phyloP scores from a whole-genome alignment of 495 filamentous ascomycete genomes.

The Geoglossum glabrum region DNA sequence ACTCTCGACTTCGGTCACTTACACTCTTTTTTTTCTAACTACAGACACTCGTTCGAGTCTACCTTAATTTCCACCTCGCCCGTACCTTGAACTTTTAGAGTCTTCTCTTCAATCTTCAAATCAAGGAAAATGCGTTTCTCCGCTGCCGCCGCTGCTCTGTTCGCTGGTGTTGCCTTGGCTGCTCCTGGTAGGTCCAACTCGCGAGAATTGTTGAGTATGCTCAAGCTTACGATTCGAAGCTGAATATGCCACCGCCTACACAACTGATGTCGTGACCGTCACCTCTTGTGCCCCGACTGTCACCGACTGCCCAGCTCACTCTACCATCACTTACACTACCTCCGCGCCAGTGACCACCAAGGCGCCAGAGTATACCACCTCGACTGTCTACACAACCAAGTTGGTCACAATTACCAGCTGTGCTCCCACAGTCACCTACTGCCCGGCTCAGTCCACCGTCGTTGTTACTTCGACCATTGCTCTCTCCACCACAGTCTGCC shows the following conservation, averaged over 20 bases:
- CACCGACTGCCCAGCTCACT: conserved; percentile 27
- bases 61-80: neutral
- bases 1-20: conserved; percentile 8
- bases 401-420: conserved; percentile 20
- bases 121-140: conserved; percentile 7
- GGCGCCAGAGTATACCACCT: conserved; percentile 8
- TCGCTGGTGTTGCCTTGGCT: conserved; percentile 6
- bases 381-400: conserved; percentile 19
- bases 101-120: neutral
- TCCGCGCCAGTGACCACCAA: neutral
- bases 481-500: conserved; percentile 16
- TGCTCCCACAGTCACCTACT: conserved; percentile 18
- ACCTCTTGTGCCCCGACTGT: conserved; percentile 24
- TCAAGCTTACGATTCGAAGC: too few species aligned
- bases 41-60: conserved; percentile 3
- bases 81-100: neutral
- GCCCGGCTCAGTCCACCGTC: conserved; percentile 16
- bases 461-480: conserved; percentile 11
- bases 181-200: neutral
- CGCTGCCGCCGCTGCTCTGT: conserved; percentile 2
- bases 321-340: conserved; percentile 4
- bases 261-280: conserved; percentile 4
- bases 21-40: conserved; percentile 11
- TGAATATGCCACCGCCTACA: conserved; percentile 1
- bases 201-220: too few species aligned